Conservation (phyloP, 805 yeast genomes). For the Kluyveromyces aestuarii region DNA sequence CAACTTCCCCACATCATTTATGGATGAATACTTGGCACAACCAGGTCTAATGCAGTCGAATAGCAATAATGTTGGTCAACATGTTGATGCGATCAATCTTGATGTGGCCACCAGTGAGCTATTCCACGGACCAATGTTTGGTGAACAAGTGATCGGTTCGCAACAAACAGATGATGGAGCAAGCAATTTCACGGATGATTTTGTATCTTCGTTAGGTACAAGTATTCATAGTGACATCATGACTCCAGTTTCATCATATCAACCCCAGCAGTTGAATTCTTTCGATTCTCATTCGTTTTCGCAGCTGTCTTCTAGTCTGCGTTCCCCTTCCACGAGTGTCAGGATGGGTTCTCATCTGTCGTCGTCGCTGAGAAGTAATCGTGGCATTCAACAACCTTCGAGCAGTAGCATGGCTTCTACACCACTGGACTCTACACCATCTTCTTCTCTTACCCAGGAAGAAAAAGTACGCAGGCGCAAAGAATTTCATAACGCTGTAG, state of each 20-base stretch:
- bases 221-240: slow-evolving; percentile 19
- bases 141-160: background rate
- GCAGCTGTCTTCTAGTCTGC: slow-evolving; percentile 14
- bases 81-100: background rate
- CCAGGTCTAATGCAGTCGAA: background rate
- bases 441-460: slow-evolving; percentile 31
- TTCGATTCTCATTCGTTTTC: slow-evolving; percentile 8
- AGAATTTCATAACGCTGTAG: slow-evolving; percentile 92
- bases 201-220: slow-evolving; percentile 24
- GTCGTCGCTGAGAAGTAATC: slow-evolving; percentile 21
- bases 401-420: slow-evolving; percentile 33
- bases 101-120: slow-evolving; percentile 8
- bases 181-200: slow-evolving; percentile 18
- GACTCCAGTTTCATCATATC: slow-evolving; percentile 23
- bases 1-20: slow-evolving; percentile 2
- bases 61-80: background rate
- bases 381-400: slow-evolving; percentile 10
- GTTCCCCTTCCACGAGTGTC: slow-evolving; percentile 28
- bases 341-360: slow-evolving; percentile 24
- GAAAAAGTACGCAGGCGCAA: slow-evolving; percentile 69
- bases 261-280: slow-evolving; percentile 16
- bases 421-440: slow-evolving; percentile 14
- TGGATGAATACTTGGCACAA: slow-evolving; percentile 6
- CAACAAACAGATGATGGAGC: slow-evolving; percentile 12
- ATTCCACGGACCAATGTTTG: slow-evolving; percentile 10